These are phyloP conservation scores for Thuidium tamariscinum DNA, from an alignment of 225 moss, liverwort and hornwort species.

Conservation along the genomic window DNA sequence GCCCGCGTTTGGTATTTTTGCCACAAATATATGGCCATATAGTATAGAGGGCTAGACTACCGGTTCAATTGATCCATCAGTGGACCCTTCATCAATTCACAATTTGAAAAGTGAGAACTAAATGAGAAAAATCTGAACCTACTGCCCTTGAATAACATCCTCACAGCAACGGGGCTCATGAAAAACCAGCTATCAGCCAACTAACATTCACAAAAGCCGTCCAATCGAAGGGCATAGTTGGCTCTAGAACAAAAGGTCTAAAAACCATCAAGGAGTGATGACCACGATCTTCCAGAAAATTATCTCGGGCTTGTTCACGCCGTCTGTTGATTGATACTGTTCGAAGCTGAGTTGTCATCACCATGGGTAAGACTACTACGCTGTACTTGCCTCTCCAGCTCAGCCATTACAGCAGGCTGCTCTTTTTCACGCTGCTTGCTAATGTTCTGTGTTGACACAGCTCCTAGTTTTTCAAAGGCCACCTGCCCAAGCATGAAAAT, in stretches of 20 bases:
- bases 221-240: not conserved
- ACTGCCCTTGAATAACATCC: not conserved
- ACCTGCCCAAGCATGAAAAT: slow-evolving; percentile 30
- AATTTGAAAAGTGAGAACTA: not conserved
- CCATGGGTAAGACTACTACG: slow-evolving; percentile 29
- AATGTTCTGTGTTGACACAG: slow-evolving; percentile 62
- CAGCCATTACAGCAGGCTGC: slow-evolving; percentile 75
- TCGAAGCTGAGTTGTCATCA: slow-evolving; percentile 3
- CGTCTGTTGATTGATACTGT: not conserved
- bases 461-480: slow-evolving; percentile 83
- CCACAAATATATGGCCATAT: not conserved
- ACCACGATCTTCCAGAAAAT: not conserved
- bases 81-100: not conserved
- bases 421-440: slow-evolving; percentile 84
- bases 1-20: not conserved
- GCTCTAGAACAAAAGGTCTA: not conserved
- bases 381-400: slow-evolving; percentile 72
- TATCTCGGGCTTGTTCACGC: not conserved
- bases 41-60: not conserved
- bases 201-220: not conserved
- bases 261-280: not conserved
- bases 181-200: not conserved
- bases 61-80: not conserved
- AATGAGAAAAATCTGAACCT: not conserved
- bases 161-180: not conserved